Evolutionary conservation across 305 asterid genomes (phyloP), one percentile per base, ranked within the genome.

Genomic region (Fraxinus sp.): DNA sequence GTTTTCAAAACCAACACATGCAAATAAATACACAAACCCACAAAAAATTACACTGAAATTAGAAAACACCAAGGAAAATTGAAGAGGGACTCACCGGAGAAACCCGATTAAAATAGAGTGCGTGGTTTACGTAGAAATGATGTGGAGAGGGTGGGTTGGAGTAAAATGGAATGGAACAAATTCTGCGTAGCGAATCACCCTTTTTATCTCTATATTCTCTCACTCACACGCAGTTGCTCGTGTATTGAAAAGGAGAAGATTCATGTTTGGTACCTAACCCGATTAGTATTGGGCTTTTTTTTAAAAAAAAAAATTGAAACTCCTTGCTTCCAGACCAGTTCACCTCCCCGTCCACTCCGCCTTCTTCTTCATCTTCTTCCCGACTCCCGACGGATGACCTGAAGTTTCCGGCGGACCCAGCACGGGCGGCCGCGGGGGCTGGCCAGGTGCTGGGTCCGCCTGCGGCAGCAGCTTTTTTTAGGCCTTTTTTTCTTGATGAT

Each of bases 401-500:
- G 26, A 24, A 24, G 26, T 24, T 24, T 24, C 0, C 26, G 26
- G 26, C 26, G 0, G 26, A 24, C 0, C 26, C 26, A 24, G 26
- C 26, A 24, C 26, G 26, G 26, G 26, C 26, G 26, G 26, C 26
- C 26, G 26, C 26, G 26, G 96, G 89, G 57, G 93, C 26, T 24
- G 0, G 26, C 26, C 26, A 24, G 26, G 26, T 24, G 26, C 26
- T 24, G 26, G 26, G 26, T 24, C 26, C n/a, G n/a, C n/a, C n/a
- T n/a, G 83, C 88, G 2, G 93, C 90, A 49, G 97, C 97, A 77
- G 97, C 98, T 88, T 90, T 82, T 78, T 91, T 79, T 32, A 93
- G 95, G 82, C 97, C 97, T 87, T 91, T 93, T 94, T 87, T 93
- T 93, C 93, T 93, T 94, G 86, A 94, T 90, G 85, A 93, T 89